These are phyloP conservation scores for Cladosporium sp. DNA, from an alignment of 2,329 filamentous ascomycete species.

Conservation along the genomic window DNA sequence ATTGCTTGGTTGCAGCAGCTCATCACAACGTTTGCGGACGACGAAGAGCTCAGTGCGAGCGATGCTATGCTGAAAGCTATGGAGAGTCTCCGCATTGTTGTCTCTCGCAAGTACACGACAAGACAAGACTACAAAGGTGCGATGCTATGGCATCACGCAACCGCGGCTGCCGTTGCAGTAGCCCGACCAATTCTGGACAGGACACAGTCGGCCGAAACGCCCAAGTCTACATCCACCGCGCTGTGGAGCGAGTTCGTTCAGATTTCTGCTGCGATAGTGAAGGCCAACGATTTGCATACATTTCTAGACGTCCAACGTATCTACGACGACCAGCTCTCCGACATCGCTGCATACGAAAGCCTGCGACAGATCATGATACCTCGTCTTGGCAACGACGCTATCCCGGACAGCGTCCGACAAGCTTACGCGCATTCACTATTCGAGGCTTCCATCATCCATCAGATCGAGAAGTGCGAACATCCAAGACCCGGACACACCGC, in stretches of 20 bases:
- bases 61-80: slow-evolving; percentile 64
- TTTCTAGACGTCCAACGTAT: slow-evolving; percentile 37
- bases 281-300: slow-evolving; percentile 33
- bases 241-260: slow-evolving; percentile 60
- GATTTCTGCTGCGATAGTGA: slow-evolving; percentile 36
- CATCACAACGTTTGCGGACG: slow-evolving; percentile 40
- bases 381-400: slow-evolving; percentile 59
- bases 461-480: slow-evolving; percentile 59
- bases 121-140: slow-evolving; percentile 64
- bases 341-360: slow-evolving; percentile 68
- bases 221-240: slow-evolving; percentile 36
- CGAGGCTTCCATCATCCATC: slow-evolving; percentile 74
- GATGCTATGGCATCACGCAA: slow-evolving; percentile 77
- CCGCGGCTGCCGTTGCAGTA: slow-evolving; percentile 64
- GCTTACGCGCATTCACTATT: slow-evolving; percentile 75
- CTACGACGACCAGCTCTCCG: slow-evolving; percentile 70
- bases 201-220: slow-evolving; percentile 25
- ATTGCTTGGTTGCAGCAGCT: slow-evolving; percentile 66
- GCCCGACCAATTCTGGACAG: slow-evolving; percentile 61
- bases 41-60: slow-evolving; percentile 65
- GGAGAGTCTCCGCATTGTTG: slow-evolving; percentile 63
- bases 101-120: slow-evolving; percentile 78
- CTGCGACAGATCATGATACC: slow-evolving; percentile 71
- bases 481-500: slow-evolving; percentile 49
- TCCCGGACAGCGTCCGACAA: slow-evolving; percentile 64